A percentile compares a stretch with the other conserved stretches of the same genome.
Conservation (phyloP, 441 rosid genomes). For the Pelargonium myrrhifolium region DNA sequence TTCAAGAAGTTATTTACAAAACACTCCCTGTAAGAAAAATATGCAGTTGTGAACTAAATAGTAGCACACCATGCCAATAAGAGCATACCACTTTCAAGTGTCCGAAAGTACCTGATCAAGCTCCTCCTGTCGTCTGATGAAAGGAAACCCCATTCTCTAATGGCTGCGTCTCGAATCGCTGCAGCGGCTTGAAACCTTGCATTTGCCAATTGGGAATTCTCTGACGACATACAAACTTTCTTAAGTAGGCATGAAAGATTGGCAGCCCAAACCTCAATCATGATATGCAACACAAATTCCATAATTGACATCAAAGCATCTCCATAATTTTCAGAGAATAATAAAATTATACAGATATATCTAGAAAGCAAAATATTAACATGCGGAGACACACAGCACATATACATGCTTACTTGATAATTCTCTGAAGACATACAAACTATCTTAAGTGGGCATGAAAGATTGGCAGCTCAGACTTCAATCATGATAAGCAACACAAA, state of each 20-base stretch:
- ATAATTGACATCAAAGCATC: background rate
- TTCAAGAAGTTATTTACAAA: background rate
- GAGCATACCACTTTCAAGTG: background rate
- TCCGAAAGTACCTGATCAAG: conserved; percentile 53
- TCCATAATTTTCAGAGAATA: background rate
- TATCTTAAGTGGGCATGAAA: conserved; percentile 14
- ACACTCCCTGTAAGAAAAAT: background rate
- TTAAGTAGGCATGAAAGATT: conserved; percentile 13
- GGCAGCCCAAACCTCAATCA: background rate
- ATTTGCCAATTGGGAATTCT: conserved; percentile 81
- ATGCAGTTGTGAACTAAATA: background rate
- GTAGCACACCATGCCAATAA: background rate
- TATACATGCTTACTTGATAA: conserved; percentile 62
- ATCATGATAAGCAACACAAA: background rate
- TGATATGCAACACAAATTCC: conserved; percentile 1
- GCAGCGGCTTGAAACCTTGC: conserved; percentile 98
- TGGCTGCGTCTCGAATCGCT: conserved; percentile 88
- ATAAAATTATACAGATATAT: background rate
- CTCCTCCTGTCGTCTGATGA: conserved; percentile 60
- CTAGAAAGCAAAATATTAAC: conserved; percentile 1
- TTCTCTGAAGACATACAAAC: conserved; percentile 43
- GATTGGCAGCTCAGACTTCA: background rate
- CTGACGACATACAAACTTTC: conserved; percentile 29
- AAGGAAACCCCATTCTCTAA: conserved; percentile 90
- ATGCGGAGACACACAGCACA: background rate